phyloP scores from a whole-genome alignment of 306 rosid species.

The Dryas drummondii region DNA sequence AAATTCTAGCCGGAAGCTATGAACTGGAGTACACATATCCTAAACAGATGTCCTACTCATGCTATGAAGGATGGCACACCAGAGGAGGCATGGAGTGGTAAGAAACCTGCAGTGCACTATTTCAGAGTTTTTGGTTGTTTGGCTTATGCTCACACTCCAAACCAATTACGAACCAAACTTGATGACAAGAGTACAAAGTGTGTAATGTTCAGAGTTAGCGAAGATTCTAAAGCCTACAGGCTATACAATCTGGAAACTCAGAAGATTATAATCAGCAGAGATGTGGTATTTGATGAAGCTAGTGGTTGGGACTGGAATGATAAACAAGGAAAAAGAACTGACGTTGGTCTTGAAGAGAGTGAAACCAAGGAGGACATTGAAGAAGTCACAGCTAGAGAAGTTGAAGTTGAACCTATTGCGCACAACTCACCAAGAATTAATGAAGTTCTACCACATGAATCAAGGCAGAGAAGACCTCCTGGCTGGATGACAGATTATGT shows the following conservation, averaged over 20 bases:
- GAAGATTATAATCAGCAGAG: neutral
- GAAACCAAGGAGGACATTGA: too few relatives aligned
- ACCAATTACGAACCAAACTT: neutral
- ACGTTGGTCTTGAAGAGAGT: too few relatives aligned
- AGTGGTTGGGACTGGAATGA: neutral
- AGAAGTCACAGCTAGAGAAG: too few relatives aligned
- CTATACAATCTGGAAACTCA: neutral
- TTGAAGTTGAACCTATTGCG: too few relatives aligned
- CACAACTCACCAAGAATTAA: too few relatives aligned
- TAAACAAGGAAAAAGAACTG: neutral
- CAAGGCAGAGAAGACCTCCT: neutral
- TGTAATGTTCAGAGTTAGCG: neutral
- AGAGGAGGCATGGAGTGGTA: neutral
- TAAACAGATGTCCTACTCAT: neutral
- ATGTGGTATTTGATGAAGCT: neutral
- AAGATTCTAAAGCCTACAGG: neutral
- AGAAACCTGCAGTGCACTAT: neutral
- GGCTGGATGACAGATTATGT: neutral
- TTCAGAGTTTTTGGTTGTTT: neutral
- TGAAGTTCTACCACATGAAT: neutral
- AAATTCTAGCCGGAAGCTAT: neutral
- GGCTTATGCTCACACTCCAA: neutral
- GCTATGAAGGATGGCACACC: neutral
- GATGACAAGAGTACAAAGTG: neutral
- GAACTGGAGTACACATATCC: neutral